Percentiles rank a stretch among this genome's conserved stretches.
Evolutionary conservation across 805 yeast genomes (phyloP).

Genomic region (Lipomyces oligophaga): DNA sequence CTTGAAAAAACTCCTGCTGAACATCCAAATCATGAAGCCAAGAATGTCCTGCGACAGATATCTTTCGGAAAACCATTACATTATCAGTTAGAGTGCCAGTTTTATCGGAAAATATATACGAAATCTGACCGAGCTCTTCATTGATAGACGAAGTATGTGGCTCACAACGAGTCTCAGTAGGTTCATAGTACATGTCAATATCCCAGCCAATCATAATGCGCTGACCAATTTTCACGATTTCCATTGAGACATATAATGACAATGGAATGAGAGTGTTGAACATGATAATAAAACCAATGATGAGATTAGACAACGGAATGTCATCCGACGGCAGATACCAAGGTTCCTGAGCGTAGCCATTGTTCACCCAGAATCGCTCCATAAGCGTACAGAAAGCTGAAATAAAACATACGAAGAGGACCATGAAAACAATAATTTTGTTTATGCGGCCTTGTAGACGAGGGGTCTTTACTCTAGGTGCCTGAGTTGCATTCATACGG

Average conservation of each 20-base stretch:
- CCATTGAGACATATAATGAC: constrained; percentile 94
- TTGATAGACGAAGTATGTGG: constrained; percentile 92
- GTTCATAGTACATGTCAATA: constrained; percentile 87
- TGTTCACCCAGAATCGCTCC: constrained; percentile 51
- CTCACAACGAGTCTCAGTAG: constrained; percentile 84
- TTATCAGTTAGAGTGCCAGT: constrained; percentile 97
- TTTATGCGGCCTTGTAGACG: constrained; percentile 81
- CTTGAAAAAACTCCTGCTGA: constrained; percentile 35
- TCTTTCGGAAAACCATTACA: constrained; percentile 84
- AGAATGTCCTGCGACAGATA: constrained; percentile 80
- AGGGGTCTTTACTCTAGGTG: constrained; percentile 91
- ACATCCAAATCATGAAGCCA: constrained; percentile 79
- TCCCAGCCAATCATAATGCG: constrained; percentile 78
- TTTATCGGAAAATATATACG: constrained; percentile 91
- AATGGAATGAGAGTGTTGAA: constrained; percentile 93
- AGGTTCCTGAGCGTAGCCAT: constrained; percentile 39
- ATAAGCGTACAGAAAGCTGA: constrained; percentile 82
- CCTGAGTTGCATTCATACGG: constrained; percentile 87
- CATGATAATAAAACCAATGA: constrained; percentile 97
- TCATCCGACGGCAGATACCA: constrained; percentile 77
- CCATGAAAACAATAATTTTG: constrained; percentile 82
- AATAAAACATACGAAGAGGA: constrained; percentile 65
- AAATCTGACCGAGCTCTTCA: constrained; percentile 95
- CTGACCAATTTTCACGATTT: constrained; percentile 87
- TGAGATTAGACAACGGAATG: constrained; percentile 80